Evolutionary conservation across 2,329 filamentous ascomycete genomes (phyloP).

Genomic region (Aspergillus hortae): DNA sequence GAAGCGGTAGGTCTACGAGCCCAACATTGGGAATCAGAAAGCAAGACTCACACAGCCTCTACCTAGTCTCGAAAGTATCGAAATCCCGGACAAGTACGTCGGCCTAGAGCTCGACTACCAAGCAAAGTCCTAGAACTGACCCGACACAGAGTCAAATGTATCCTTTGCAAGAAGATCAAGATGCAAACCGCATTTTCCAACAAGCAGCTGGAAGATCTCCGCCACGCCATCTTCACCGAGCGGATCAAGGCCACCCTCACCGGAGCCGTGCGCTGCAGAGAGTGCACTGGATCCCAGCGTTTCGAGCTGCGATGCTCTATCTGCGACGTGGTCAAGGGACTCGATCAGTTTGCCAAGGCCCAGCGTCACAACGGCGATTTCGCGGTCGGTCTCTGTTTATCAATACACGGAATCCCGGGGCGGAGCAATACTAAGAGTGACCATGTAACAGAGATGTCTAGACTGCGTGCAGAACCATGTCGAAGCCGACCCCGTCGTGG

Average conservation of each 20-base stretch:
- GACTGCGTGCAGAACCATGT: constrained; percentile 33
- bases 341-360: constrained; percentile 49
- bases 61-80: constrained; percentile 23
- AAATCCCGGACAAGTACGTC: constrained; percentile 32
- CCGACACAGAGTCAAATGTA: constrained; percentile 44
- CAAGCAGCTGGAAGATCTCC: constrained; percentile 42
- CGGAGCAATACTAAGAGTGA: too few species aligned
- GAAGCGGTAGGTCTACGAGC: constrained; percentile 16
- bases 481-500: constrained; percentile 31
- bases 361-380: constrained; percentile 46
- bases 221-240: constrained; percentile 20
- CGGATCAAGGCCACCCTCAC: constrained; percentile 12
- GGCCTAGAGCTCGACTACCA: neutral
- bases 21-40: neutral
- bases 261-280: constrained; percentile 38
- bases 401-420: neutral
- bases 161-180: constrained; percentile 43
- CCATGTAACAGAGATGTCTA: constrained; percentile 38
- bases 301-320: constrained; percentile 48
- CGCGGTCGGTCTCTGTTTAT: constrained; percentile 38
- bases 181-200: constrained; percentile 42
- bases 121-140: constrained; percentile 1
- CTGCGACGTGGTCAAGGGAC: constrained; percentile 45
- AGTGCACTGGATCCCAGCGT: constrained; percentile 42
- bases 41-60: neutral